Evolutionary conservation across 2,329 filamentous ascomycete species (phyloP), one percentile per base, ranked within the genome.

Genomic region (Claviceps quebecensis): DNA sequence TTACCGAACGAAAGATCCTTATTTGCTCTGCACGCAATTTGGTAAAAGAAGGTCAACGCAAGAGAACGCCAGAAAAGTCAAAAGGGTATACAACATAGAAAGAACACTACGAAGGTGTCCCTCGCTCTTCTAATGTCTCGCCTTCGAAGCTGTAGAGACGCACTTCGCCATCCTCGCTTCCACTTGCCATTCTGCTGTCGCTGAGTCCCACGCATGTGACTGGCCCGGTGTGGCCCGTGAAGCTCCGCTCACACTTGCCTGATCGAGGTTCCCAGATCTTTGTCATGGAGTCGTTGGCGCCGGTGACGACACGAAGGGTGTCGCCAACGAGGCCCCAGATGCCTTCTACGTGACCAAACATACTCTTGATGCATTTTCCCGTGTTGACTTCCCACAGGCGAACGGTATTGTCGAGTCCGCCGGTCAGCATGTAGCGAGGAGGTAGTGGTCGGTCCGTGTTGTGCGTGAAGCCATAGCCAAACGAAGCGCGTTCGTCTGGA

Each of bases 291-390:
- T 98, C 93, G 65, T 97, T 89, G 11, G 87, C 86, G 0, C 90
- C 91, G 17, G 85, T 88, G 14, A 97, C 88, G 16, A 95, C 81
- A 11, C 93, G 81, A 19, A 97, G 72, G 1, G 86, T 90, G 67
- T 97, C 91, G 3, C 87, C 91, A 0, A 86, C 87, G 2, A 98
- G 75, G 5, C 87, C 86, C 93, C 93, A 98, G 19, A 98, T 85
- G 36, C 93, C 93, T 66, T 98, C 93, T 22, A 98, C 79, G 61
- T 98, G 93, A 0, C 93, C 93, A 64, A 97, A 98, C 73, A 96
- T 95, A 36, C 88, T 95, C 55, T 88, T 86, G 37, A 96, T 75
- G 60, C 87, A 95, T 56, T 81, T 80, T 39, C 87, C 88, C 0
- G 85, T 85, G 5, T 78, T 78, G 1, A 89, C 86, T 64, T 96